Percentiles rank a stretch among this genome's conserved stretches.
These are phyloP conservation scores for Lentinula guzmanii DNA, from an alignment of 768 basidiomycete species.

Conservation along the genomic window DNA sequence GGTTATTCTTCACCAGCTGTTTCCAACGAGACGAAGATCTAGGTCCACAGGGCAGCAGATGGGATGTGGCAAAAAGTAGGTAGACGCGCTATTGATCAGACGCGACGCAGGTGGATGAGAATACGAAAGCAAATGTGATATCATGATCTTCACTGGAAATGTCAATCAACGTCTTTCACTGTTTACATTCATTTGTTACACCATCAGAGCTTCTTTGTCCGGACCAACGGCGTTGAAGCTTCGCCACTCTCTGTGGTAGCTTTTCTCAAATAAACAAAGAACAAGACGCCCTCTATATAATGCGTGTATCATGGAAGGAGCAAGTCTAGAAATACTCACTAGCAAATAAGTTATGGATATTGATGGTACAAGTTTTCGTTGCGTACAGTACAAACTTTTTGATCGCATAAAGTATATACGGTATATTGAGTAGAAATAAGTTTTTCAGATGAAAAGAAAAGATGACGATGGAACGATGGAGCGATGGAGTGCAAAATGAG, in stretches of 20 bases:
- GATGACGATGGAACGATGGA: not conserved
- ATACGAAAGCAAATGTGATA: not conserved
- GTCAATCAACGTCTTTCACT: too few species aligned
- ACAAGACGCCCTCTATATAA: too few species aligned
- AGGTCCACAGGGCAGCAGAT: not conserved
- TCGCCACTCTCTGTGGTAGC: too few species aligned
- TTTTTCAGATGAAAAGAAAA: not conserved
- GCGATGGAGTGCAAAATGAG: not conserved
- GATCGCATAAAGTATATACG: not conserved
- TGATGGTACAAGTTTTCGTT: not conserved
- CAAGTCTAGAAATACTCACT: too few species aligned
- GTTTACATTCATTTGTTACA: too few species aligned
- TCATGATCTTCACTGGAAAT: not conserved
- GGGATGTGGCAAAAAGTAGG: not conserved
- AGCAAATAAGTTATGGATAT: not conserved
- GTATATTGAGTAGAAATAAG: not conserved
- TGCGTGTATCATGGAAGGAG: too few species aligned
- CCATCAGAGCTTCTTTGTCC: too few species aligned
- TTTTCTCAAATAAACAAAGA: too few species aligned
- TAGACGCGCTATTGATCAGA: not conserved
- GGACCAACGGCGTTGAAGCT: too few species aligned
- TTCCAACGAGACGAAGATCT: too few species aligned
- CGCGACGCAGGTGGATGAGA: not conserved
- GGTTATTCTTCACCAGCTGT: too few species aligned
- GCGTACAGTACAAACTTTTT: not conserved